A percentile compares a stretch with the other conserved stretches of the same genome.
These are phyloP conservation scores for Spongispora temasekensis DNA, from an alignment of 1,284 basidiomycete genomes.

Conservation along the genomic window DNA sequence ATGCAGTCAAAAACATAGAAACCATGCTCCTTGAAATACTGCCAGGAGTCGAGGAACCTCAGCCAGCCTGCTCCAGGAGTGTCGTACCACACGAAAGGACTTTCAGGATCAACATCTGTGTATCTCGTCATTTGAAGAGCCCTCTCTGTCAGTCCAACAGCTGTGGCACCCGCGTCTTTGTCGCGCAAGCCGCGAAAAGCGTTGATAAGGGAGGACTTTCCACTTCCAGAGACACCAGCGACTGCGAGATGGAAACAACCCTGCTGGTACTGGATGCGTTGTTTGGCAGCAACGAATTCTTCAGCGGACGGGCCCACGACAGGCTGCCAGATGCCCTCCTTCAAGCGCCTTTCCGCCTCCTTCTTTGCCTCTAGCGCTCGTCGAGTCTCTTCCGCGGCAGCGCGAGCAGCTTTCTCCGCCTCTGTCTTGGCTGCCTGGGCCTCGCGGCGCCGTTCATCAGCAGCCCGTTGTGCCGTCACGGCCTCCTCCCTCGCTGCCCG, in stretches of 20 bases:
- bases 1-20: constrained; percentile 24
- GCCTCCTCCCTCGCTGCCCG: constrained; percentile 17
- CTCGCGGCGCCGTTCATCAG: constrained; percentile 15
- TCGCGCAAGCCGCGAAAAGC: constrained; percentile 16
- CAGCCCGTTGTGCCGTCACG: constrained; percentile 7
- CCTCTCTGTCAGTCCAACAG: constrained; percentile 19
- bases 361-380: constrained; percentile 11
- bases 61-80: constrained; percentile 21
- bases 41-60: constrained; percentile 22
- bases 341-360: constrained; percentile 17
- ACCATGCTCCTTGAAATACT: constrained; percentile 25
- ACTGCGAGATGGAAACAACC: constrained; percentile 15
- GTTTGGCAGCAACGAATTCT: constrained; percentile 11
- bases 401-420: constrained; percentile 13
- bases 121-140: constrained; percentile 18
- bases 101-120: constrained; percentile 14
- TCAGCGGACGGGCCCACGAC: constrained; percentile 13
- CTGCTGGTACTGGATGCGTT: constrained; percentile 16
- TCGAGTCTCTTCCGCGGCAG: constrained; percentile 13
- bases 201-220: constrained; percentile 22
- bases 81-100: constrained; percentile 22
- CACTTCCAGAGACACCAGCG: constrained; percentile 19
- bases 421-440: constrained; percentile 12
- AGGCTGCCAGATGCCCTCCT: constrained; percentile 20
- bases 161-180: constrained; percentile 14